Evolutionary conservation across 495 filamentous ascomycete species (phyloP).

Genomic region (Daldinia loculata): DNA sequence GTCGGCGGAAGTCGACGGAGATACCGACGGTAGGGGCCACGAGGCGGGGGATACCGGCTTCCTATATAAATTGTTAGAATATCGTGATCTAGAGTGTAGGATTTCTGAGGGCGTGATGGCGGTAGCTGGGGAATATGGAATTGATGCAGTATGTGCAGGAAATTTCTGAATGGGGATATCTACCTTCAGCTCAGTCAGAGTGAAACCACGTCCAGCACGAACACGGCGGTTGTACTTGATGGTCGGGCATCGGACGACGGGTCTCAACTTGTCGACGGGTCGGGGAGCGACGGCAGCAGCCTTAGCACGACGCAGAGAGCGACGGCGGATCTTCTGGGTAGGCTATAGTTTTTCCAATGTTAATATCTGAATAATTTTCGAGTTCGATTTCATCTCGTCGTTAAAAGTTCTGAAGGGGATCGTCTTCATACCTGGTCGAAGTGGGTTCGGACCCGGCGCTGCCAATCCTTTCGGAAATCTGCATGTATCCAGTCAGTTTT

Average conservation of each 20-base stretch:
- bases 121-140: neutral
- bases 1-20: constrained; percentile 92
- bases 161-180: neutral
- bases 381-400: constrained; percentile 1
- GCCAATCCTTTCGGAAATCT: constrained; percentile 99
- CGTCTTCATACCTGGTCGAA: constrained; percentile 90
- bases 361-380: constrained; percentile 47
- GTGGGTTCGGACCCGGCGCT: constrained; percentile 95
- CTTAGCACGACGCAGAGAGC: constrained; percentile 89
- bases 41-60: constrained; percentile 93
- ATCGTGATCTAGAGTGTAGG: constrained; percentile 3
- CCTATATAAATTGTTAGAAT: constrained; percentile 62
- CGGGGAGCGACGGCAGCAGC: constrained; percentile 93
- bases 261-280: constrained; percentile 95
- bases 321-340: constrained; percentile 89
- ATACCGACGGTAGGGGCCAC: constrained; percentile 96
- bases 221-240: constrained; percentile 99
- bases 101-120: neutral
- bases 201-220: constrained; percentile 95
- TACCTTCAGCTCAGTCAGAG: constrained; percentile 97
- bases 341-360: constrained; percentile 67
- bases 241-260: constrained; percentile 88
- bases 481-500: constrained; percentile 39
- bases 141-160: neutral
- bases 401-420: neutral